A percentile compares a stretch with the other conserved stretches of the same genome.
Evolutionary conservation across 352 stramenopile species (phyloP).

Genomic region (Aphanomyces astaci): DNA sequence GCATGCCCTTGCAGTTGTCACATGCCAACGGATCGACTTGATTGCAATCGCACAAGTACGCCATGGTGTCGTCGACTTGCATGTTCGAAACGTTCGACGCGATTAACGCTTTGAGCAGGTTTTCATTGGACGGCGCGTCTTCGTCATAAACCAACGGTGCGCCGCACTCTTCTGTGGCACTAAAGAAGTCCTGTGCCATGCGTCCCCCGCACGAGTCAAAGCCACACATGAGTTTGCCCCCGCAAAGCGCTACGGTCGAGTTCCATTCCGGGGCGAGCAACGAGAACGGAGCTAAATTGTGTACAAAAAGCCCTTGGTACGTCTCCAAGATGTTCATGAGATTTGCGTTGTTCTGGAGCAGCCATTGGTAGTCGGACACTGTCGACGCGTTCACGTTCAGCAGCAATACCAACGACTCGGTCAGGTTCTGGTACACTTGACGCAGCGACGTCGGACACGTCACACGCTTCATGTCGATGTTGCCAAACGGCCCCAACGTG

Average conservation of each 20-base stretch:
- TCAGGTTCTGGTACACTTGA: conserved; percentile 1
- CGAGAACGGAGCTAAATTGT: neutral
- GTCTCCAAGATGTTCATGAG: neutral
- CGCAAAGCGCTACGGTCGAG: neutral
- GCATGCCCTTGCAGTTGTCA: neutral
- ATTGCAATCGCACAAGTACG: too few species aligned
- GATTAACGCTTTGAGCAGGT: neutral
- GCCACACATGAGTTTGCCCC: conserved; percentile 8
- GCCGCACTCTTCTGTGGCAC: neutral
- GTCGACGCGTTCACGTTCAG: neutral
- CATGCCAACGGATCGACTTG: too few species aligned
- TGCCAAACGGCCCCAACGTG: conserved; percentile 1
- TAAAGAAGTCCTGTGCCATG: neutral
- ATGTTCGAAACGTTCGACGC: neutral
- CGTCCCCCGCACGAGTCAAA: neutral
- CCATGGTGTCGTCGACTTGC: neutral
- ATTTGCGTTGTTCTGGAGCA: conserved; percentile 1
- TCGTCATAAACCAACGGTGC: neutral
- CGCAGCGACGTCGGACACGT: neutral
- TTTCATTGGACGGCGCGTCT: neutral
- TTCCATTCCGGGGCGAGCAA: neutral
- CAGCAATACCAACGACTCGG: neutral
- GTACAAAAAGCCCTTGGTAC: neutral
- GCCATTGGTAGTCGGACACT: neutral
- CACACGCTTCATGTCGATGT: conserved; percentile 8